Evolutionary conservation across 257 asterid genomes (phyloP).

Genomic region (Eucommia ulmoides): DNA sequence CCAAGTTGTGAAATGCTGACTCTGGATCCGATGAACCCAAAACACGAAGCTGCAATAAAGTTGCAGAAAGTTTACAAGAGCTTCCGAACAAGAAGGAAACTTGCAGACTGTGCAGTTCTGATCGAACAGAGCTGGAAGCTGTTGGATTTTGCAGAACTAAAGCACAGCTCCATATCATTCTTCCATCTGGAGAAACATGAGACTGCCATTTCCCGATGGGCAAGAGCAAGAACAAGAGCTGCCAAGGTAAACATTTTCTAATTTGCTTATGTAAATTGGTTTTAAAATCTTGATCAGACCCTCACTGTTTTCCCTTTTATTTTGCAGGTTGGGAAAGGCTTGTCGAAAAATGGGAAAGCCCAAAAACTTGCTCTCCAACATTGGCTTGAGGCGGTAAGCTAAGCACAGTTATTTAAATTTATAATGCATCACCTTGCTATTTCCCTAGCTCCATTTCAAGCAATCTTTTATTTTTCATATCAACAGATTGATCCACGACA

Average conservation of each 20-base stretch:
- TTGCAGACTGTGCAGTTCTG: constrained; percentile 25
- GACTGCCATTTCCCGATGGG: neutral
- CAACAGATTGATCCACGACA: neutral
- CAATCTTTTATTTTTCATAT: neutral
- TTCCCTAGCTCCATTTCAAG: neutral
- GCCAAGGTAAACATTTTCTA: neutral
- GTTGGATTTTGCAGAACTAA: neutral
- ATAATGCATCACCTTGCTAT: neutral
- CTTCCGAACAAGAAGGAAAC: constrained; percentile 20
- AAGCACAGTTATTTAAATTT: too few species aligned
- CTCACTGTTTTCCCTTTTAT: too few species aligned
- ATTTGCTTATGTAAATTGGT: neutral
- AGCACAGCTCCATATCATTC: neutral
- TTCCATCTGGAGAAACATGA: neutral
- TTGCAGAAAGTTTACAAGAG: constrained; percentile 22
- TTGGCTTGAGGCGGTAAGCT: neutral
- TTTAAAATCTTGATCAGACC: neutral
- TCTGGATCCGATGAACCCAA: neutral
- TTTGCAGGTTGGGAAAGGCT: neutral
- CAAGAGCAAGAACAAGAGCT: neutral
- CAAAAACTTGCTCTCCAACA: neutral
- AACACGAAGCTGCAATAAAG: constrained; percentile 17
- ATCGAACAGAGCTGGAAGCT: constrained; percentile 21
- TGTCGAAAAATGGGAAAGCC: neutral
- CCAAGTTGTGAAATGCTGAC: neutral